Evolutionary conservation across 2,329 filamentous ascomycete genomes (phyloP), one percentile per base, ranked within the genome.

Genomic region (Paraphaeosphaeria sporulosa): DNA sequence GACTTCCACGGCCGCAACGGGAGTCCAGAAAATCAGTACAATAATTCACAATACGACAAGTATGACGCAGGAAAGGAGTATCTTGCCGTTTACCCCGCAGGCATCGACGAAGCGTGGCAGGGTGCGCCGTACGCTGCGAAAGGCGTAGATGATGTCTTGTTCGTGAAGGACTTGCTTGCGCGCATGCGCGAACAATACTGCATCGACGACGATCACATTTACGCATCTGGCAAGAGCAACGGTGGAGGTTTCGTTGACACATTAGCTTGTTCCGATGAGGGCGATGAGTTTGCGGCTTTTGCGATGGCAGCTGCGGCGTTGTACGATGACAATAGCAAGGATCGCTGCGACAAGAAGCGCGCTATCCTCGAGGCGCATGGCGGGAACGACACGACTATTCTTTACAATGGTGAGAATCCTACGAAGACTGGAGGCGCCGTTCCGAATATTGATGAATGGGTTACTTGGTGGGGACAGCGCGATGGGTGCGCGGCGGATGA

Each of bases 171-270:
- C 36, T 25, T 57, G 25, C 38, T 57, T 23, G 38, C 47, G 10
- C 49, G 32, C 1, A 17, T 57, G 5, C 47, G 40, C 19, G 9
- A 25, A 12, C n/a, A 49, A 7, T 57, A 57, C 38, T 57, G 55
- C n/a, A 30, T 57, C 25, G 55, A 57, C 12, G 23, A 48, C 25
- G n/a, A 43, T 6, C 36, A 44, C 23, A 21, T 57, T 3, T 57
- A 51, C 36, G 55, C 55, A 15, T 50, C 55, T 15, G 55, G 55
- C 2, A 50, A 57, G 27, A 51, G 47, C 47, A 57, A 57, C n/a
- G 55, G 55, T 15, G 55, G 47, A 9, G 55, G 55, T 1, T 57
- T 57, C 38, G 55, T 57, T n/a, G 55, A 51, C 27, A 57, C 55
- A 17, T 47, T 57, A 12, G 55, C 55, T n/a, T 57, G 55, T 30